Base-by-base conservation (phyloP, 2,329 filamentous ascomycete genomes). In the Aurifilum marmelostoma region DNA sequence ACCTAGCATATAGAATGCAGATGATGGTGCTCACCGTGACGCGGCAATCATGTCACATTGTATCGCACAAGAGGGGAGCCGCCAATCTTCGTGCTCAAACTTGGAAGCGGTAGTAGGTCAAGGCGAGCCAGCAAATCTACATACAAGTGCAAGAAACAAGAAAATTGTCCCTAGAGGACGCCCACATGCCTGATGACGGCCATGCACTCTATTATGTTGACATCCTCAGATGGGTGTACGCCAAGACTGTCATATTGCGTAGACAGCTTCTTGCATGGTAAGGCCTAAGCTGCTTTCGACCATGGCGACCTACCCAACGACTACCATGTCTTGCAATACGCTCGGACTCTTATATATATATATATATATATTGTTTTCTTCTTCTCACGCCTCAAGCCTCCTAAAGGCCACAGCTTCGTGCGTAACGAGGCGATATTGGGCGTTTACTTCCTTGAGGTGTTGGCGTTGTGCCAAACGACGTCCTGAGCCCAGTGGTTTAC, bases 51-150 rank as follows among this genome's bases (percentile, higher is more conserved):
- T 4, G 34, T 34, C 34, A 34, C 21, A 2, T 59, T 34, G 6
- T 18, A 60, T 63, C 21, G 43, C 29, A 67, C 66, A 63, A 59
- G 16, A 14, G 34, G 27, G 47, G 60, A 12, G 60, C 50, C 60
- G 43, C 37, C n/a, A 41, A 59, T 21, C 47, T 34, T 43, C 47
- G 34, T 34, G 8, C 63, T 65, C 50, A 50, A 54, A 24, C 52
- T n/a, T n/a, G n/a, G n/a, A n/a, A n/a, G n/a, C n/a, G n/a, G n/a
- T n/a, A 43, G 63, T 59, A 34, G 37, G 14, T 14, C 66, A 58
- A 58, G 47, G 41, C 24, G 24, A 67, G 66, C 66, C 63, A 67
- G 66, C 66, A 67, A 67, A 67, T 60, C 58, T 47, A 16, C 5
- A 9, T 21, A 5, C 60, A 8, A 18, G 37, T 39, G 39, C 9